A percentile compares a stretch with the other conserved stretches of the same genome.
Evolutionary conservation across 495 filamentous ascomycete species (phyloP).

Genomic region (Hypomontagnella submonticulosa): DNA sequence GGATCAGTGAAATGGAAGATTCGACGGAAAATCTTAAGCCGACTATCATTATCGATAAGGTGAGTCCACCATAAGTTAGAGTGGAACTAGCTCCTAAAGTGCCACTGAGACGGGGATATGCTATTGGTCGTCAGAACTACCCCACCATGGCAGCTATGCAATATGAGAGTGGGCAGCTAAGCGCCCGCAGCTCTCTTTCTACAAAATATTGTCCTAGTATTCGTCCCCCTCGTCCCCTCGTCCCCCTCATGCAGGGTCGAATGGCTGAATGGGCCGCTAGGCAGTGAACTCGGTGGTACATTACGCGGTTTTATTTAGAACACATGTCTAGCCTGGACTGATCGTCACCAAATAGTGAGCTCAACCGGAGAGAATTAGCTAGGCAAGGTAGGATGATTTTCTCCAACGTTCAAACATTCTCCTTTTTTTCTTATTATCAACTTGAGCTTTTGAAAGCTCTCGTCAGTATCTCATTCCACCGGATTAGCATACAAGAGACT

Average conservation of each 20-base stretch:
- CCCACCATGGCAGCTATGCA: conserved; percentile 39
- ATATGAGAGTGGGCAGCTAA: conserved; percentile 43
- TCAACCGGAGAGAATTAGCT: too few species aligned
- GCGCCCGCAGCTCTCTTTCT: conserved; percentile 36
- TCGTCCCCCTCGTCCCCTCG: background rate
- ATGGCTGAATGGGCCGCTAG: conserved; percentile 7
- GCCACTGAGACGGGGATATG: background rate
- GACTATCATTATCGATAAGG: conserved; percentile 31
- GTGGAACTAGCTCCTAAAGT: too few species aligned
- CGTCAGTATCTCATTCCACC: background rate
- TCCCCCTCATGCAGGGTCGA: conserved; percentile 18
- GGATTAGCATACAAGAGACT: background rate
- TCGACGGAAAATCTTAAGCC: conserved; percentile 21
- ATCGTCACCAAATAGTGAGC: too few species aligned
- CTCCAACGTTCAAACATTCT: conserved; percentile 1
- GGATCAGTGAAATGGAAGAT: conserved; percentile 5
- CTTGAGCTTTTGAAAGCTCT: conserved; percentile 2
- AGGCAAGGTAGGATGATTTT: too few species aligned
- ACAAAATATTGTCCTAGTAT: conserved; percentile 1
- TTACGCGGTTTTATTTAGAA: too few species aligned
- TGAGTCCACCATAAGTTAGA: too few species aligned
- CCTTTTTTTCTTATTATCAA: conserved; percentile 1
- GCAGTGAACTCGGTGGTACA: conserved; percentile 13
- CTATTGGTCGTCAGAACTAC: conserved; percentile 30
- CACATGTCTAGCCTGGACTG: too few species aligned